phyloP scores from a whole-genome alignment of 768 basidiomycete genomes.

The Candolleomyces aberdarensis region DNA sequence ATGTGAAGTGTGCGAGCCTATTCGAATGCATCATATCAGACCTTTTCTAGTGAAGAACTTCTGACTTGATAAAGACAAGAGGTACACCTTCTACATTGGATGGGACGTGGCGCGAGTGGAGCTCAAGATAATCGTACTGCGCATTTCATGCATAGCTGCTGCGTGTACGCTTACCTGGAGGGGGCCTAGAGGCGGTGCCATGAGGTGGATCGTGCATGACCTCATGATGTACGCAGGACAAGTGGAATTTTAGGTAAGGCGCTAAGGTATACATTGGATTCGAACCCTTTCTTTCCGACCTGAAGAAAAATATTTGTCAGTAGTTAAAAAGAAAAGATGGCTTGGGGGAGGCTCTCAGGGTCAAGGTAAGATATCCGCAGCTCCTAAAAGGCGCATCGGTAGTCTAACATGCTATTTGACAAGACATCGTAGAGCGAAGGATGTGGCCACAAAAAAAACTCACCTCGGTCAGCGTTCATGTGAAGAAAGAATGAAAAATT shows the following conservation, averaged over 20 bases:
- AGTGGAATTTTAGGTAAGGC: background rate
- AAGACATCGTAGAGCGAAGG: slow-evolving; percentile 30
- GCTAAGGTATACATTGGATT: background rate
- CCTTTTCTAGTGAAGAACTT: background rate
- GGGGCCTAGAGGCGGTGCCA: background rate
- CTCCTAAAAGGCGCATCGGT: slow-evolving; percentile 36
- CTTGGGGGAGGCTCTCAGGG: slow-evolving; percentile 12
- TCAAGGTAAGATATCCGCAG: slow-evolving; percentile 37
- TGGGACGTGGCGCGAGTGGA: background rate
- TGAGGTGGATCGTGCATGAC: background rate
- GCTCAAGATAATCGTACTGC: background rate
- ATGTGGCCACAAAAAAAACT: slow-evolving; percentile 13
- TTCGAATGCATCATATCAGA: background rate
- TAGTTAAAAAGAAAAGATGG: background rate
- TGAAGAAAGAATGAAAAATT: slow-evolving; percentile 10
- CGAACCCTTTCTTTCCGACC: background rate
- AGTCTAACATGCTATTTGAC: slow-evolving; percentile 54
- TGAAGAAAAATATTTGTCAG: background rate
- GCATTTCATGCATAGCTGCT: background rate
- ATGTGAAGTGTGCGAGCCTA: background rate
- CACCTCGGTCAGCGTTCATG: slow-evolving; percentile 11
- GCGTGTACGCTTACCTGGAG: background rate
- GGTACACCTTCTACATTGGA: background rate
- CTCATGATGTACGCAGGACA: background rate
- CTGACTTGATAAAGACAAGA: background rate